Conservation (phyloP, 805 yeast species). For the Candida caryicola region DNA sequence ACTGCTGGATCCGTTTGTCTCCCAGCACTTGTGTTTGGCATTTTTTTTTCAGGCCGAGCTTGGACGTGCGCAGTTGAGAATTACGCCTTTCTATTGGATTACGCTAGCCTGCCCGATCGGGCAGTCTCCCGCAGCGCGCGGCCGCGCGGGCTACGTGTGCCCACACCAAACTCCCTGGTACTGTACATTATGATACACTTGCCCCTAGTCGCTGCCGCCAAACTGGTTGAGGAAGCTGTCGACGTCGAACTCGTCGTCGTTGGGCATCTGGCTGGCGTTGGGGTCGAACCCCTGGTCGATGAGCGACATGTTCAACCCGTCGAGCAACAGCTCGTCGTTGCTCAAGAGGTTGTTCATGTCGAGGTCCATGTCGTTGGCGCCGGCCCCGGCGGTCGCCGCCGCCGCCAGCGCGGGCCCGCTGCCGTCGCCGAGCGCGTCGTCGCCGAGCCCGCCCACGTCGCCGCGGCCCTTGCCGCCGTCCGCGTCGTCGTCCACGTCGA, state of each 20-base stretch:
- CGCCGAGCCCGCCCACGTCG: conserved; percentile 2
- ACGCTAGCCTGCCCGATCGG: conserved; percentile 26
- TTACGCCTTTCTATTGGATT: conserved; percentile 33
- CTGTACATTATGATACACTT: neutral
- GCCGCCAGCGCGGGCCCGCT: conserved; percentile 3
- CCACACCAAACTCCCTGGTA: neutral
- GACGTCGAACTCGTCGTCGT: conserved; percentile 44
- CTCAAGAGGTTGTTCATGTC: conserved; percentile 38
- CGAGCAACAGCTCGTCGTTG: conserved; percentile 40
- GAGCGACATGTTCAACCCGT: conserved; percentile 41
- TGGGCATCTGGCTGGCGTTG: conserved; percentile 16
- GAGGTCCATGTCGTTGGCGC: conserved; percentile 14
- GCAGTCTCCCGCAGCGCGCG: conserved; percentile 12
- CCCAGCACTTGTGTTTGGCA: neutral
- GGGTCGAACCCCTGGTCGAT: conserved; percentile 32
- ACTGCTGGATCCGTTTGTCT: neutral
- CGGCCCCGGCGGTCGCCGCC: conserved; percentile 1
- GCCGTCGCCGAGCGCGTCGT: conserved; percentile 4
- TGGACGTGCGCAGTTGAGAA: conserved; percentile 10
- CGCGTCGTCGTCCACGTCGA: conserved; percentile 1
- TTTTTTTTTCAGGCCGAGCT: conserved; percentile 8
- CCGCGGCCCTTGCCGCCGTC: conserved; percentile 1
- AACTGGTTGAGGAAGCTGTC: conserved; percentile 44
- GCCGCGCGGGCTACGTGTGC: neutral
- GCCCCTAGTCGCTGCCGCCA: conserved; percentile 19